These are phyloP conservation scores for Backusella tuberculispora DNA, from an alignment of 192 early-diverging fungal genomes.

Conservation along the genomic window DNA sequence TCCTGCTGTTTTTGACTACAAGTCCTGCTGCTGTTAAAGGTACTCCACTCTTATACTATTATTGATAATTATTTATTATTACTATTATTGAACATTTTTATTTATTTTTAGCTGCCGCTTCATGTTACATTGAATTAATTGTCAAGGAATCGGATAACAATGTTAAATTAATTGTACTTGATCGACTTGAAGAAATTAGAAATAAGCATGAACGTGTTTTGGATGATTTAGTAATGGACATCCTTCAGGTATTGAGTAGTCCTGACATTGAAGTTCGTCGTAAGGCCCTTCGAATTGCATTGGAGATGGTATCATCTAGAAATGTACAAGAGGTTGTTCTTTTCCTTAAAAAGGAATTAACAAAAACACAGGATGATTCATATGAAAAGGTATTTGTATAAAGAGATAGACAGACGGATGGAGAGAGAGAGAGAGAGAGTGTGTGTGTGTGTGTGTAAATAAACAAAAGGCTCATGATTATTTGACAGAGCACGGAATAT, in stretches of 20 bases:
- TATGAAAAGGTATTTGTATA: slow-evolving; percentile 75
- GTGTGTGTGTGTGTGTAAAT: too few relatives aligned
- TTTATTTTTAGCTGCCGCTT: slow-evolving; percentile 70
- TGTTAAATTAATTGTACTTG: slow-evolving; percentile 95
- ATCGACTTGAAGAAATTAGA: slow-evolving; percentile 86
- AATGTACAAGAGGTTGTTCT: slow-evolving; percentile 93
- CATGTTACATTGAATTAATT: slow-evolving; percentile 89
- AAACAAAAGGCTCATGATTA: slow-evolving; percentile 60
- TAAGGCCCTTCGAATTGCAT: slow-evolving; percentile 83
- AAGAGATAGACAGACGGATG: neutral
- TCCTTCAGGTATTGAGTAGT: slow-evolving; percentile 82
- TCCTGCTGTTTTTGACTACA: slow-evolving; percentile 86
- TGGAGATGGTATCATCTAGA: slow-evolving; percentile 88
- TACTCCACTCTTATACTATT: slow-evolving; percentile 26
- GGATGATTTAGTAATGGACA: slow-evolving; percentile 94
- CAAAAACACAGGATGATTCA: slow-evolving; percentile 88
- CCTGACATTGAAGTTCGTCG: slow-evolving; percentile 95
- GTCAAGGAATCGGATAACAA: slow-evolving; percentile 97
- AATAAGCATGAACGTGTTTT: slow-evolving; percentile 87
- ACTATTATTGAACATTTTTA: neutral
- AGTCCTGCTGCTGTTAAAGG: slow-evolving; percentile 90
- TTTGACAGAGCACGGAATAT: slow-evolving; percentile 88
- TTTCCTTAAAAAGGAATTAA: slow-evolving; percentile 94
- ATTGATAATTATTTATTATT: neutral
- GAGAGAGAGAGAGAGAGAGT: neutral